phyloP scores from a whole-genome alignment of 495 filamentous ascomycete species.

The Astrothelium subdiscretum region DNA sequence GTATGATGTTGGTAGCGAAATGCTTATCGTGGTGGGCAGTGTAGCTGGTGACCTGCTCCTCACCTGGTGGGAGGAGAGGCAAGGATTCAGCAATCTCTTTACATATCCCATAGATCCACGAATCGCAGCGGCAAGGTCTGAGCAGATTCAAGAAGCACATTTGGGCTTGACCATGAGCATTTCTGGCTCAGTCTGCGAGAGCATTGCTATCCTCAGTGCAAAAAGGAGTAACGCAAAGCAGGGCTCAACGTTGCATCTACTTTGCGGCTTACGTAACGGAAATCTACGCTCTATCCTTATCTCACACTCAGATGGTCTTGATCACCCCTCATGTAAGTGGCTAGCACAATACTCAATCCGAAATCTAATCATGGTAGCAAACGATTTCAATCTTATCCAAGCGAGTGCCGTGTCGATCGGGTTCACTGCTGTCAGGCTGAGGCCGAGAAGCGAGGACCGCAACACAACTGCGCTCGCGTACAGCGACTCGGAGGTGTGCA shows the following conservation, averaged over 20 bases:
- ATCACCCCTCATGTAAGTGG: background rate
- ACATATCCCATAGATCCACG: background rate
- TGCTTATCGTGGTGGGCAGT: background rate
- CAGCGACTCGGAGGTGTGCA: conserved; percentile 16
- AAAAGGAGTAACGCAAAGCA: background rate
- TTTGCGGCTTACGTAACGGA: conserved; percentile 25
- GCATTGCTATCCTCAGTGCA: background rate
- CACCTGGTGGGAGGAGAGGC: background rate
- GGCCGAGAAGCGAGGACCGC: background rate
- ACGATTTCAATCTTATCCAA: conserved; percentile 1
- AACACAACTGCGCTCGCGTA: conserved; percentile 12
- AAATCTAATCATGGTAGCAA: conserved; percentile 2
- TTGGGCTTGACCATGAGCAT: background rate
- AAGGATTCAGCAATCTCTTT: background rate
- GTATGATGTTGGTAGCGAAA: background rate
- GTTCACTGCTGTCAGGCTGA: background rate
- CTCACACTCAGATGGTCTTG: background rate
- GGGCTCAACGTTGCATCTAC: background rate
- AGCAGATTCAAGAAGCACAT: background rate
- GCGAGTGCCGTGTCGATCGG: background rate
- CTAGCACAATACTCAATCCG: background rate
- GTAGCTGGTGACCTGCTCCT: background rate
- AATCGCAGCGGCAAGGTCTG: background rate
- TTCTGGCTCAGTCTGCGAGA: background rate
- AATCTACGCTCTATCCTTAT: conserved; percentile 6